Evolutionary conservation across 129 eudicot genomes (phyloP).

Genomic region (Gnaphalium uliginosum): DNA sequence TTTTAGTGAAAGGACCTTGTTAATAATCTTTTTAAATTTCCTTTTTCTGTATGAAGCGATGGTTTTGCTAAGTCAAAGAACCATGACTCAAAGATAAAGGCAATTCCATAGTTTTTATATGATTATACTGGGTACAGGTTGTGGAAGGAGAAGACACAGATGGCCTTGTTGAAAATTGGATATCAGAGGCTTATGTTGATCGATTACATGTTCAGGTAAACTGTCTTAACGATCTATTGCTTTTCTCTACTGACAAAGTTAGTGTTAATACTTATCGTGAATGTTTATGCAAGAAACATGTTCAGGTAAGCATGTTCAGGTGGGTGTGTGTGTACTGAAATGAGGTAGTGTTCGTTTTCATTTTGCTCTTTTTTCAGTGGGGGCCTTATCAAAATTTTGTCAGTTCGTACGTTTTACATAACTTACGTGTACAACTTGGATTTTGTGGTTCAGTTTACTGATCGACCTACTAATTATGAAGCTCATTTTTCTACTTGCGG

Average conservation of each 20-base stretch:
- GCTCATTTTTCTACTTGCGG: neutral
- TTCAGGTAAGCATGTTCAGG: too few species aligned
- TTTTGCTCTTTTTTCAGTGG: too few species aligned
- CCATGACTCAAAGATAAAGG: neutral
- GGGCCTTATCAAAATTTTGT: too few species aligned
- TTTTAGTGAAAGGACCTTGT: neutral
- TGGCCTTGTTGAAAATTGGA: slow-evolving; percentile 71
- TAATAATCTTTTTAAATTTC: neutral
- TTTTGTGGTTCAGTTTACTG: too few species aligned
- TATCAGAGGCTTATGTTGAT: slow-evolving; percentile 76
- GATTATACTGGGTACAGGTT: slow-evolving; percentile 47
- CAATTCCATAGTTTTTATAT: neutral
- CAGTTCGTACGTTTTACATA: too few species aligned
- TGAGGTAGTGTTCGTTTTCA: too few species aligned
- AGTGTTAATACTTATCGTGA: neutral
- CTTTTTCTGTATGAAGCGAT: neutral
- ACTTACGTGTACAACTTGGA: too few species aligned
- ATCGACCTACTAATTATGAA: too few species aligned
- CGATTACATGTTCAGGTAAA: slow-evolving; percentile 79
- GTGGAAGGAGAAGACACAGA: slow-evolving; percentile 93
- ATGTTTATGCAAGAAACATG: neutral
- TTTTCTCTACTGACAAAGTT: neutral
- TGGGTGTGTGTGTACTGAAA: too few species aligned
- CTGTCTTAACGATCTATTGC: neutral
- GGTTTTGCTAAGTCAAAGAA: slow-evolving; percentile 6